Conservation (phyloP, 1,284 basidiomycete species). For the Ceratorhiza oryzae-sativae region DNA sequence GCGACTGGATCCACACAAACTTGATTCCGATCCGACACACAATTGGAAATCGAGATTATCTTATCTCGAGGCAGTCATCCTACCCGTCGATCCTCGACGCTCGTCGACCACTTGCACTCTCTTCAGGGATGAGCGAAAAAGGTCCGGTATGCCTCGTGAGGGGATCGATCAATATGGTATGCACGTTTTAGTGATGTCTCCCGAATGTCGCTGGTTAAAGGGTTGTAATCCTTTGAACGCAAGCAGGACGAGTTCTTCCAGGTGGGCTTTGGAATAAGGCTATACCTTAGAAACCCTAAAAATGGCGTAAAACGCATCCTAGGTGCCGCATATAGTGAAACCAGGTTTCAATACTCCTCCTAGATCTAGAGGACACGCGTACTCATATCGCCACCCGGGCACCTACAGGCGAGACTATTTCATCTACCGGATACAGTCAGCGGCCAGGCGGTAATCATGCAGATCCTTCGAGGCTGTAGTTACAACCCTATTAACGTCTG, state of each 20-base stretch:
- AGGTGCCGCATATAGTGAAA: slow-evolving; percentile 35
- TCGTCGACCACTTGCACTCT: not conserved
- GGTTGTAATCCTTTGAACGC: not conserved
- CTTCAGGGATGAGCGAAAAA: not conserved
- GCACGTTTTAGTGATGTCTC: not conserved
- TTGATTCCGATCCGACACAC: not conserved
- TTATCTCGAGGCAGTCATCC: not conserved
- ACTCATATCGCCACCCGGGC: not conserved
- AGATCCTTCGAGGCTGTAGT: not conserved
- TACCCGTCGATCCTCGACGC: not conserved
- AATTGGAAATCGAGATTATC: slow-evolving; percentile 32
- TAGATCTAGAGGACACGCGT: not conserved
- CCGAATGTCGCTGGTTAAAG: not conserved
- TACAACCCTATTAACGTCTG: not conserved
- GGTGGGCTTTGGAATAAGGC: not conserved
- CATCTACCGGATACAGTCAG: slow-evolving; percentile 32
- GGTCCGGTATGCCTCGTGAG: slow-evolving; percentile 27
- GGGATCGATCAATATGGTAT: slow-evolving; percentile 36
- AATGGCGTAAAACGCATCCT: not conserved
- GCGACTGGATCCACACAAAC: slow-evolving; percentile 8
- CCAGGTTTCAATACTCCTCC: slow-evolving; percentile 22
- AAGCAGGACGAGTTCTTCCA: slow-evolving; percentile 40
- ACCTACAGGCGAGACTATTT: slow-evolving; percentile 32
- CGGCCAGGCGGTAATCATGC: slow-evolving; percentile 23
- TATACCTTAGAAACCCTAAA: not conserved